These are phyloP conservation scores for Candida sanyaensis DNA, from an alignment of 1,139 yeast genomes.

Conservation along the genomic window DNA sequence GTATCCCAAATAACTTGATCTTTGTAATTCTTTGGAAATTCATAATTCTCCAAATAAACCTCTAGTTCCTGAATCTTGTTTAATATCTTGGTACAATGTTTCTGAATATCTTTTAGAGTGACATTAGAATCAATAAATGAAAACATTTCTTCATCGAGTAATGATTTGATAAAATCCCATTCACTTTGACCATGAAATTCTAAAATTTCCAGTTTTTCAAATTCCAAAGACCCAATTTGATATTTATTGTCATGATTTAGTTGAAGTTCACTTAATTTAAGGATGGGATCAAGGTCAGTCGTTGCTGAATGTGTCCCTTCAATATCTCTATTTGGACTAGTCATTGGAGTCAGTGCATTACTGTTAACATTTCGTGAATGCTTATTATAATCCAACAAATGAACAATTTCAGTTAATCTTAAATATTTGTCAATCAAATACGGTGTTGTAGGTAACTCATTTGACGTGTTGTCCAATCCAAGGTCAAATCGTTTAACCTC, in stretches of 20 bases:
- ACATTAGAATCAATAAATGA: conserved; percentile 49
- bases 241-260: conserved; percentile 30
- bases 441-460: conserved; percentile 68
- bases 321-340: conserved; percentile 3
- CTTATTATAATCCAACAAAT: conserved; percentile 33
- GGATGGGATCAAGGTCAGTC: conserved; percentile 8
- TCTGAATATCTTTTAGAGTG: conserved; percentile 48
- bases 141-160: conserved; percentile 44
- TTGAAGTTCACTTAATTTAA: conserved; percentile 10
- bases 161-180: conserved; percentile 52
- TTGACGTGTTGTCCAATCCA: conserved; percentile 46
- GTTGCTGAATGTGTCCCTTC: conserved; percentile 1
- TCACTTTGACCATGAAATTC: conserved; percentile 50
- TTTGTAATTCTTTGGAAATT: conserved; percentile 37
- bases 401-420: conserved; percentile 59
- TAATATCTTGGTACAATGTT: conserved; percentile 43
- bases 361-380: conserved; percentile 1
- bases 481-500: conserved; percentile 54
- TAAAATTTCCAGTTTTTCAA: conserved; percentile 51
- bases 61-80: conserved; percentile 38
- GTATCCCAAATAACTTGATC: conserved; percentile 30
- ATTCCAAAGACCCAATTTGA: conserved; percentile 56
- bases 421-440: conserved; percentile 67
- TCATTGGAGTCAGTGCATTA: conserved; percentile 7
- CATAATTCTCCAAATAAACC: conserved; percentile 35